These are phyloP conservation scores for Volvox reticuliferus DNA, from an alignment of 139 green algal genomes.

Conservation along the genomic window DNA sequence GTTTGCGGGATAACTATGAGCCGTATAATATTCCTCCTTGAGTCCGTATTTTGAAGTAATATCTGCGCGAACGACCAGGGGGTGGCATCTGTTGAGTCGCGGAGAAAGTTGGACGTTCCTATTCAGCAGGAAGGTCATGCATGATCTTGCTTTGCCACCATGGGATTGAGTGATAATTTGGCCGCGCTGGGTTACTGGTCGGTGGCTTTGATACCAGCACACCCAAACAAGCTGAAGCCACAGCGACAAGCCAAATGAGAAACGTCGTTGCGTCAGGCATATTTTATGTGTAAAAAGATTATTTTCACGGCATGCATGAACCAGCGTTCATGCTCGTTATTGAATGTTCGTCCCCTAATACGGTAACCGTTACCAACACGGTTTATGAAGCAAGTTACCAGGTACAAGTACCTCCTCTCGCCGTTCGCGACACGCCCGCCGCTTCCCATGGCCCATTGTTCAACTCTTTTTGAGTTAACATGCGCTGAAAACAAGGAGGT, in stretches of 20 bases:
- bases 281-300: neutral
- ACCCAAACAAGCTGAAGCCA: conserved; percentile 3
- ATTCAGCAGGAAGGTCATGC: neutral
- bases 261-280: conserved; percentile 23
- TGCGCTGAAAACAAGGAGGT: too few relatives aligned
- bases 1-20: neutral
- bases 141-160: conserved; percentile 27
- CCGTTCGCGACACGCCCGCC: too few relatives aligned
- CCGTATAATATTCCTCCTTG: neutral
- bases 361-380: too few relatives aligned
- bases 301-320: too few relatives aligned
- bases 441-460: too few relatives aligned
- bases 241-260: conserved; percentile 5
- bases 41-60: neutral
- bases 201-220: neutral
- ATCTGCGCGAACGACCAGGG: neutral
- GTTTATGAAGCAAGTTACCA: too few relatives aligned
- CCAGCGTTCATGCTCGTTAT: too few relatives aligned
- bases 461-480: too few relatives aligned
- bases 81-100: too few relatives aligned
- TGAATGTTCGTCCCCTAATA: too few relatives aligned
- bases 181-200: neutral
- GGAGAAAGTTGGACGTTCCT: too few relatives aligned
- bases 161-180: neutral
- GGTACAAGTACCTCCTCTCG: too few relatives aligned